Evolutionary conservation across 2,329 filamentous ascomycete species (phyloP).

Genomic region (Botrytis fabae): DNA sequence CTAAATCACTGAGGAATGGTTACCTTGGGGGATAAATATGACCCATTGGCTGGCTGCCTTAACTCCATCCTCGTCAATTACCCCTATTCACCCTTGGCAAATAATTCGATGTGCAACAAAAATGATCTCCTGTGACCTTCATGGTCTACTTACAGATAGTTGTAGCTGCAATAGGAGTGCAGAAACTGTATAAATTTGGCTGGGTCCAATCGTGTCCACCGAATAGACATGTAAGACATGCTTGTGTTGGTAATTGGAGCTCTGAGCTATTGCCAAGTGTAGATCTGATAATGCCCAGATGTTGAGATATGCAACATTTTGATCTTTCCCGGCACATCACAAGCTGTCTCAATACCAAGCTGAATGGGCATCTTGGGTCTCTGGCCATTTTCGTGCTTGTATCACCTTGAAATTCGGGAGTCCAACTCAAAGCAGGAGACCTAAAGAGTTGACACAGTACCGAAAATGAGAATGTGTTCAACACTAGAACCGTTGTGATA

Average conservation of each 20-base stretch:
- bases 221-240: not conserved
- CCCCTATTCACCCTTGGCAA: not conserved
- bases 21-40: not conserved
- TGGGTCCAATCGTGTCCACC: not conserved
- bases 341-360: not conserved
- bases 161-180: not conserved
- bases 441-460: no score
- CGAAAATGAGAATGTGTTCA: no score
- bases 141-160: not conserved
- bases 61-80: not conserved
- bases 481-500: not conserved
- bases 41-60: not conserved
- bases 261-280: not conserved
- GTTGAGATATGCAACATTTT: slow-evolving; percentile 9
- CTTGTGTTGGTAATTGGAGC: not conserved
- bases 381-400: not conserved
- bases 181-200: not conserved
- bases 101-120: not conserved
- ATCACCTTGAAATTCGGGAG: not conserved
- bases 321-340: not conserved
- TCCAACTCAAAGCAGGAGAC: not conserved
- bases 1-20: not conserved
- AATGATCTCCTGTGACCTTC: not conserved
- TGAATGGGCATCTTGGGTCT: not conserved
- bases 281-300: slow-evolving; percentile 13